Evolutionary conservation across 1,284 basidiomycete species (phyloP).

Genomic region (Pulveroboletus sp.): DNA sequence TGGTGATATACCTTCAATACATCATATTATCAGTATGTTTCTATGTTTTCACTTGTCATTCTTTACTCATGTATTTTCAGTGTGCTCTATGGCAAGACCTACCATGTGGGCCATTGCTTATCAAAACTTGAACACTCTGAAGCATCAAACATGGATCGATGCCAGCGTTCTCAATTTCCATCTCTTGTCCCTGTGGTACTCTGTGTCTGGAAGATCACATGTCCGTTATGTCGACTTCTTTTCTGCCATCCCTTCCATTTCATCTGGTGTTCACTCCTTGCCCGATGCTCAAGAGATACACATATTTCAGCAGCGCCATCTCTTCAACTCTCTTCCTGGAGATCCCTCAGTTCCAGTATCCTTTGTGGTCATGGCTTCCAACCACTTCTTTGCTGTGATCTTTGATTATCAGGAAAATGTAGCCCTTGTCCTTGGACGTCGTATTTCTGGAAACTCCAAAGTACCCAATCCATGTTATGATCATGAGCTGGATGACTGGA

Average conservation of each 20-base stretch:
- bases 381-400: not conserved
- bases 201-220: not conserved
- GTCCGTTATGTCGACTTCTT: not conserved
- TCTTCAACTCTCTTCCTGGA: not conserved
- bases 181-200: too few relatives aligned
- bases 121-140: not conserved
- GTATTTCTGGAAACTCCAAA: not conserved
- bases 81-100: constrained; percentile 7
- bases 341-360: not conserved
- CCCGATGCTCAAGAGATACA: not conserved
- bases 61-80: not conserved
- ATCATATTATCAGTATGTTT: too few relatives aligned
- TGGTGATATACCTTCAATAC: too few relatives aligned
- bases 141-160: not conserved
- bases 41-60: too few relatives aligned
- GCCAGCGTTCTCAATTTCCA: too few relatives aligned
- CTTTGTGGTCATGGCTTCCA: not conserved
- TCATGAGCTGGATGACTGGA: not conserved
- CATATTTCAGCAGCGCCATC: not conserved
- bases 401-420: not conserved
- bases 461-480: not conserved
- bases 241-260: not conserved
- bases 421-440: not conserved
- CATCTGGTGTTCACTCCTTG: not conserved
- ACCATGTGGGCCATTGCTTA: constrained; percentile 4